Evolutionary conservation across 371 early-diverging fungal species (phyloP).

Genomic region (Rhizopus delemar): DNA sequence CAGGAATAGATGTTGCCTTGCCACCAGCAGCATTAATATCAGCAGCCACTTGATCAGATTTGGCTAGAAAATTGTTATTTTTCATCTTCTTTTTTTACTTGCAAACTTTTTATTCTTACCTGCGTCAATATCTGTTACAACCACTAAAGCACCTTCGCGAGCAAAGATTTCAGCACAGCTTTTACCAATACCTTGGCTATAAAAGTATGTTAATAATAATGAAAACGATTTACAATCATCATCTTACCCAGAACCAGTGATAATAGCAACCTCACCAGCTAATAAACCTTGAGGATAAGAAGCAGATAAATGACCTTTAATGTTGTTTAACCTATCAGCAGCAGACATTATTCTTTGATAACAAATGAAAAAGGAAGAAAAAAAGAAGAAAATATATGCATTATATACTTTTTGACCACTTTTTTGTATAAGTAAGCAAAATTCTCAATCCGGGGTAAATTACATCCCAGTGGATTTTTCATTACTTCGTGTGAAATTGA

Average conservation of each 20-base stretch:
- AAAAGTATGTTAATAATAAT: neutral
- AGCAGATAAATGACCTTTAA: constrained; percentile 53
- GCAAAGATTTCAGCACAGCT: constrained; percentile 75
- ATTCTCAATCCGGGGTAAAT: constrained; percentile 1
- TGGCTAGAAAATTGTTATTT: constrained; percentile 30
- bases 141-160: constrained; percentile 77
- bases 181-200: constrained; percentile 73
- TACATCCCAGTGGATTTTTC: neutral
- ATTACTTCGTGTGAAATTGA: neutral
- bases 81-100: neutral
- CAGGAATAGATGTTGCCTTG: constrained; percentile 62
- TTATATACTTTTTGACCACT: neutral
- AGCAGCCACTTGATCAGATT: constrained; percentile 61
- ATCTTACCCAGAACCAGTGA: constrained; percentile 78
- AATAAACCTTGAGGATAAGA: constrained; percentile 64
- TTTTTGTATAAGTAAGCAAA: constrained; percentile 2
- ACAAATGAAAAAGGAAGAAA: constrained; percentile 14
- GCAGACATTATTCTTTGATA: constrained; percentile 42
- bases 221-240: too few relatives aligned
- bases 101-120: constrained; percentile 12
- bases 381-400: constrained; percentile 9
- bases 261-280: constrained; percentile 76
- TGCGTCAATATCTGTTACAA: constrained; percentile 67
- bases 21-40: constrained; percentile 62
- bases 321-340: constrained; percentile 48